Percentiles rank a stretch among this genome's conserved stretches.
Conservation (phyloP, 352 stramenopile genomes). For the Poterioochromonas sp. region DNA sequence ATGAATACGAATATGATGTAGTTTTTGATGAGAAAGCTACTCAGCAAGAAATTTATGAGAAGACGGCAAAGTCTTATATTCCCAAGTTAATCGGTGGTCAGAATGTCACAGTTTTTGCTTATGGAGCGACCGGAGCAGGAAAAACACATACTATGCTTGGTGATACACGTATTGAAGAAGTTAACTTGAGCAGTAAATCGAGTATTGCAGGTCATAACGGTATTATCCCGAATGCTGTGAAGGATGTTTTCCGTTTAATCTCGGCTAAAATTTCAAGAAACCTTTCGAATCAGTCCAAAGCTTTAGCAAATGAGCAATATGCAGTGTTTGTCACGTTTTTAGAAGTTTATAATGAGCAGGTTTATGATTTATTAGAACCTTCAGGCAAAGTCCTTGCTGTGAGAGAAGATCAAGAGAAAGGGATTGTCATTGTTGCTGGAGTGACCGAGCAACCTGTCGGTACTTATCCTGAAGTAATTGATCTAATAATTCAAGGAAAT, state of each 20-base stretch:
- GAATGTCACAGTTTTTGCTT: constrained; percentile 79
- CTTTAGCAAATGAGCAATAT: background rate
- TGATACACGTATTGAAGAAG: constrained; percentile 25
- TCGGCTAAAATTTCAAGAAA: background rate
- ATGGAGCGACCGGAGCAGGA: constrained; percentile 74
- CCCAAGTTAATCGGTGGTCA: constrained; percentile 41
- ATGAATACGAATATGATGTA: constrained; percentile 50
- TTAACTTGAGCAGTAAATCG: too few species aligned
- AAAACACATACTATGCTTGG: constrained; percentile 84
- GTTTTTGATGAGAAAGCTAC: constrained; percentile 46
- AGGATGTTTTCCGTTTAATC: constrained; percentile 48
- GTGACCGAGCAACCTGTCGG: constrained; percentile 42
- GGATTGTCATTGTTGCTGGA: constrained; percentile 44
- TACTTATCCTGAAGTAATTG: constrained; percentile 53
- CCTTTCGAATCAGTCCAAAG: background rate
- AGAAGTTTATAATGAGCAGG: constrained; percentile 80
- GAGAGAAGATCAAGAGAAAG: constrained; percentile 42
- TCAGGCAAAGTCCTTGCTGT: constrained; percentile 51
- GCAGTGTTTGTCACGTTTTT: constrained; percentile 34
- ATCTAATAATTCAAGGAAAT: constrained; percentile 67
- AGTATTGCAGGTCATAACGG: constrained; percentile 33
- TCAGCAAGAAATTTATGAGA: constrained; percentile 49
- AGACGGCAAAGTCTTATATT: constrained; percentile 35
- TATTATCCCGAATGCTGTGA: constrained; percentile 47
- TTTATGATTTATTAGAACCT: constrained; percentile 65